Percentiles rank a stretch among this genome's conserved stretches.
These are phyloP conservation scores for Pouteria glomerata DNA, from an alignment of 148 eudicot genomes.

Conservation along the genomic window DNA sequence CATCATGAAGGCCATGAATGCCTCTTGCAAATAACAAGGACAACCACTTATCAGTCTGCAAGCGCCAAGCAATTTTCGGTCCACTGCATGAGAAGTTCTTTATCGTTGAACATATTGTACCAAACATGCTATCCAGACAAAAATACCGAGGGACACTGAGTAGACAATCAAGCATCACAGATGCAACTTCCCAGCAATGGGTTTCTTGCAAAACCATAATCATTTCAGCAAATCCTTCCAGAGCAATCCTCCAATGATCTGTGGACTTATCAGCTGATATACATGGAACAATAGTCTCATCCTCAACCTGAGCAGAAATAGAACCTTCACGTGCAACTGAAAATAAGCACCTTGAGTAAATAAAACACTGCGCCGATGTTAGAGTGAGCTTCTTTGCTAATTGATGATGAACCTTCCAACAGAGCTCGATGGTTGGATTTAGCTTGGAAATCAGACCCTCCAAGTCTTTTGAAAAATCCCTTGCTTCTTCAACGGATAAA, in stretches of 20 bases:
- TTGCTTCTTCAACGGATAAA: constrained; percentile 38
- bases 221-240: constrained; percentile 52
- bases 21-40: constrained; percentile 52
- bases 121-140: constrained; percentile 45
- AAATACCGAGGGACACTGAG: constrained; percentile 47
- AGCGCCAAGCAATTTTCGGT: constrained; percentile 70
- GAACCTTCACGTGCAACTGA: constrained; percentile 27
- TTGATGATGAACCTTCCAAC: constrained; percentile 66
- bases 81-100: constrained; percentile 50
- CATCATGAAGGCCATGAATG: constrained; percentile 31
- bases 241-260: constrained; percentile 45
- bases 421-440: constrained; percentile 44
- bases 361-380: constrained; percentile 50
- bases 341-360: constrained; percentile 56
- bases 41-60: constrained; percentile 63
- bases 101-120: constrained; percentile 41
- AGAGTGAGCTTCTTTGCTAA: constrained; percentile 45
- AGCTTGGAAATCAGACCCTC: constrained; percentile 49
- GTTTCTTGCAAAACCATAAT: constrained; percentile 36
- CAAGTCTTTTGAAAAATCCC: constrained; percentile 33
- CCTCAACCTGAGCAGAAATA: constrained; percentile 20
- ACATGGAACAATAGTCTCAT: constrained; percentile 16
- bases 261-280: constrained; percentile 27
- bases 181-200: constrained; percentile 73
- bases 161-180: constrained; percentile 53